Evolutionary conservation across 257 asterid genomes (phyloP).

Genomic region (Cordia subcordata): DNA sequence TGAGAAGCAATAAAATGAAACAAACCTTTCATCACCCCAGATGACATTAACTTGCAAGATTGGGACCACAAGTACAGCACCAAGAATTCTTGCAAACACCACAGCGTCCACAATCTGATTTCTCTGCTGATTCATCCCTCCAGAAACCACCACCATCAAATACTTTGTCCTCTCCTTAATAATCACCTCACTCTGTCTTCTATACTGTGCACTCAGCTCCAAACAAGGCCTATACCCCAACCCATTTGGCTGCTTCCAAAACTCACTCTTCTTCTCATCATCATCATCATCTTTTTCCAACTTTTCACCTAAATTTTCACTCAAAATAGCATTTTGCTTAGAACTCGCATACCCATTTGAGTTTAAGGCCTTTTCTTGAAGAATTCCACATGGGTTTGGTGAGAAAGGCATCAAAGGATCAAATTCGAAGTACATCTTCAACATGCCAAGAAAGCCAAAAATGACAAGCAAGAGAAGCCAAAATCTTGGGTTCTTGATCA

Average conservation of each 20-base stretch:
- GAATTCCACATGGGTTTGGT: slow-evolving; percentile 45
- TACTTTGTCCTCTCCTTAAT: slow-evolving; percentile 67
- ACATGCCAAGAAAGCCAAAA: slow-evolving; percentile 56
- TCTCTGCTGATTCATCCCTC: slow-evolving; percentile 97
- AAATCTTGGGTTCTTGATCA: slow-evolving; percentile 47
- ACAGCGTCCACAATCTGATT: slow-evolving; percentile 99
- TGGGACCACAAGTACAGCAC: slow-evolving; percentile 94
- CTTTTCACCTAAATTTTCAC: slow-evolving; percentile 8
- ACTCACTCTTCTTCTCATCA: slow-evolving; percentile 37
- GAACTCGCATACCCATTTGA: slow-evolving; percentile 25
- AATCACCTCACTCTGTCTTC: slow-evolving; percentile 36
- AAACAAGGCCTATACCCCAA: slow-evolving; percentile 88
- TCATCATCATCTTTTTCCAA: neutral
- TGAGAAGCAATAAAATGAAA: slow-evolving; percentile 9
- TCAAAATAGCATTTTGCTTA: slow-evolving; percentile 11
- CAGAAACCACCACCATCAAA: slow-evolving; percentile 87
- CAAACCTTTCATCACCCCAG: slow-evolving; percentile 96
- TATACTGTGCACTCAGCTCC: slow-evolving; percentile 52
- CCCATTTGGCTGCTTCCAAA: slow-evolving; percentile 96
- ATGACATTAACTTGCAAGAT: slow-evolving; percentile 92
- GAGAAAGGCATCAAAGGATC: slow-evolving; percentile 51
- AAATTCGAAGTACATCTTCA: slow-evolving; percentile 41
- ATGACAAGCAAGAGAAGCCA: slow-evolving; percentile 41
- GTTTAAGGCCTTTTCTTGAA: slow-evolving; percentile 25
- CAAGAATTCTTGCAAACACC: slow-evolving; percentile 87